Conservation (phyloP, 2,329 filamentous ascomycete genomes). For the Stagonosporopsis cucurbitacearum region DNA sequence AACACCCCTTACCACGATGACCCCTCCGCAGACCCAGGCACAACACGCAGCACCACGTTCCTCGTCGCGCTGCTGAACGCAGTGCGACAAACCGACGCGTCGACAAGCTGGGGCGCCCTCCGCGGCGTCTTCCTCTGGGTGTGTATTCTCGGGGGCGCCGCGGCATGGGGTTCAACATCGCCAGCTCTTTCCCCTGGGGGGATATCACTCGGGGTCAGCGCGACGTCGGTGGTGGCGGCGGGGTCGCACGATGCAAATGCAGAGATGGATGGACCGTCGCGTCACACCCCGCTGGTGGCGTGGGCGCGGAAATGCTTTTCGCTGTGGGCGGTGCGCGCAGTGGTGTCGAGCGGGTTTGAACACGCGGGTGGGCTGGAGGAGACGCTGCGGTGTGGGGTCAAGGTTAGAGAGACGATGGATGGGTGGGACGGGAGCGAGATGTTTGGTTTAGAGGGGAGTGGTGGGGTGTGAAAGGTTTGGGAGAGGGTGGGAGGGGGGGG, state of each 20-base stretch:
- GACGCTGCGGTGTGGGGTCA: slow-evolving; percentile 35
- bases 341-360: slow-evolving; percentile 29
- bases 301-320: slow-evolving; percentile 43
- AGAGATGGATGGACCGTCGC: slow-evolving; percentile 15
- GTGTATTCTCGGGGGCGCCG: slow-evolving; percentile 39
- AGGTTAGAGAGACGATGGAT: slow-evolving; percentile 31
- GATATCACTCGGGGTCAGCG: too few relatives aligned
- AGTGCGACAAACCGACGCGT: slow-evolving; percentile 32
- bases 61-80: slow-evolving; percentile 35
- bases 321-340: slow-evolving; percentile 32
- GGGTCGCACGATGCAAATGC: background rate
- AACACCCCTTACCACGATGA: background rate
- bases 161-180: slow-evolving; percentile 22
- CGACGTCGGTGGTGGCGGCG: background rate
- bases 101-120: slow-evolving; percentile 34
- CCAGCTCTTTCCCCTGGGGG: too few relatives aligned
- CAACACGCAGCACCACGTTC: background rate
- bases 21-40: too few relatives aligned
- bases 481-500: too few relatives aligned
- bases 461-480: background rate
- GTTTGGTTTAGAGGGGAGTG: background rate
- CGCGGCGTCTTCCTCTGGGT: slow-evolving; percentile 43
- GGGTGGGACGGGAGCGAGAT: background rate
- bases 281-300: slow-evolving; percentile 4
- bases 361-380: slow-evolving; percentile 30